Percentiles rank a stretch among this genome's conserved stretches.
phyloP scores from a whole-genome alignment of 2,329 filamentous ascomycete genomes.

The Phaeosphaeria sp. region DNA sequence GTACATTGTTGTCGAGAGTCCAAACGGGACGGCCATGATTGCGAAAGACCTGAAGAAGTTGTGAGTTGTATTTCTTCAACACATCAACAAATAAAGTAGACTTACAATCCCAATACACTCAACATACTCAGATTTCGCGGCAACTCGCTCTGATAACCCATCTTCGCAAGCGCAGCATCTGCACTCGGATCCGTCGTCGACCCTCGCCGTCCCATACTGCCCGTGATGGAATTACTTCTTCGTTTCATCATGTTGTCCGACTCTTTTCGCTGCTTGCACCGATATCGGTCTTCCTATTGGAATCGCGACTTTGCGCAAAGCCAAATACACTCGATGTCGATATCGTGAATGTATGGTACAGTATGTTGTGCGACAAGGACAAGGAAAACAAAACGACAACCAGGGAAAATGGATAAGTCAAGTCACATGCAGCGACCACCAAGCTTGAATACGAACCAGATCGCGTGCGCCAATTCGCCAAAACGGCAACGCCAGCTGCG shows the following conservation, averaged over 20 bases:
- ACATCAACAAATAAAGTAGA: conserved; percentile 8
- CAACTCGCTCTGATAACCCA: conserved; percentile 73
- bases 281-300: background rate
- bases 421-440: background rate
- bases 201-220: conserved; percentile 21
- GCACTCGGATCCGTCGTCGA: conserved; percentile 52
- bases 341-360: background rate
- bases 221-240: conserved; percentile 28
- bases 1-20: conserved; percentile 71
- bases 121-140: conserved; percentile 72
- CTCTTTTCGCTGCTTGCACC: background rate
- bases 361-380: background rate
- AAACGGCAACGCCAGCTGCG: background rate
- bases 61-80: background rate
- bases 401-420: background rate
- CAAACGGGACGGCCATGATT: conserved; percentile 76
- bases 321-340: background rate
- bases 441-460: no score
- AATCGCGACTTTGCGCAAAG: background rate
- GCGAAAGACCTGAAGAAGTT: conserved; percentile 64
- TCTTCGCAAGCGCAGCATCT: conserved; percentile 66
- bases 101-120: conserved; percentile 68
- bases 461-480: background rate
- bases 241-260: conserved; percentile 21
- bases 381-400: background rate